These are phyloP conservation scores for Chlorella sp. DNA, from an alignment of 139 green algal species.

Conservation along the genomic window DNA sequence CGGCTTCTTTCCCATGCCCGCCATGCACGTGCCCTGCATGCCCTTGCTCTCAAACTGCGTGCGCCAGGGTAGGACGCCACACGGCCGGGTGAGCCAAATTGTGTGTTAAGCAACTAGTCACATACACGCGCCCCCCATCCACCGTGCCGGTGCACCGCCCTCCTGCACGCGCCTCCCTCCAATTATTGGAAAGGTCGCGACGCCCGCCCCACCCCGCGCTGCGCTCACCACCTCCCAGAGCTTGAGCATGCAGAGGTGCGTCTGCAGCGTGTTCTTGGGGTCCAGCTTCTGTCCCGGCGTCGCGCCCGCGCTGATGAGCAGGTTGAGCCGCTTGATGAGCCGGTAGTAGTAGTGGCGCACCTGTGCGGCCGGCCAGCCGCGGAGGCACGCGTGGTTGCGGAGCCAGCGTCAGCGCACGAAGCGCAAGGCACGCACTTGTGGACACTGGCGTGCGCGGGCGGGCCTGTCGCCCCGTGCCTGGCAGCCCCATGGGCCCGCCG, in stretches of 20 bases:
- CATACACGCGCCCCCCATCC: too few species aligned
- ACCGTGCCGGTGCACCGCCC: too few species aligned
- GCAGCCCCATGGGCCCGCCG: too few species aligned
- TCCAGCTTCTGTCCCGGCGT: too few species aligned
- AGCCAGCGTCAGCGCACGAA: too few species aligned
- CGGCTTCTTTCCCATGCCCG: constrained; percentile 19
- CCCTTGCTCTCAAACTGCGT: constrained; percentile 4
- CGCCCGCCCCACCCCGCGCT: neutral
- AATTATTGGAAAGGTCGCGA: too few species aligned
- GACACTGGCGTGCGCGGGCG: neutral
- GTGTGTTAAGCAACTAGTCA: too few species aligned
- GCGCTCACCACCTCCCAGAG: constrained; percentile 33
- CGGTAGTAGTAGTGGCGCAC: constrained; percentile 39
- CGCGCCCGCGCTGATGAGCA: neutral
- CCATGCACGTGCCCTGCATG: constrained; percentile 25
- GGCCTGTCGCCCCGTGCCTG: neutral
- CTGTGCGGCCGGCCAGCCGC: neutral
- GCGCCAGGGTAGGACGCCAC: too few species aligned
- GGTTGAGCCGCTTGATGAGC: constrained; percentile 36
- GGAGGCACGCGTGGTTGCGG: neutral
- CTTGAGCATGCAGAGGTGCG: constrained; percentile 34
- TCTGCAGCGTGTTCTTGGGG: constrained; percentile 21
- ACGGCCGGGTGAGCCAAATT: too few species aligned
- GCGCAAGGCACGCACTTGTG: neutral
- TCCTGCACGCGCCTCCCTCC: too few species aligned